Percentiles rank a stretch among this genome's conserved stretches.
phyloP scores from a whole-genome alignment of 140 eudicot species.

The Senecio squalidus region DNA sequence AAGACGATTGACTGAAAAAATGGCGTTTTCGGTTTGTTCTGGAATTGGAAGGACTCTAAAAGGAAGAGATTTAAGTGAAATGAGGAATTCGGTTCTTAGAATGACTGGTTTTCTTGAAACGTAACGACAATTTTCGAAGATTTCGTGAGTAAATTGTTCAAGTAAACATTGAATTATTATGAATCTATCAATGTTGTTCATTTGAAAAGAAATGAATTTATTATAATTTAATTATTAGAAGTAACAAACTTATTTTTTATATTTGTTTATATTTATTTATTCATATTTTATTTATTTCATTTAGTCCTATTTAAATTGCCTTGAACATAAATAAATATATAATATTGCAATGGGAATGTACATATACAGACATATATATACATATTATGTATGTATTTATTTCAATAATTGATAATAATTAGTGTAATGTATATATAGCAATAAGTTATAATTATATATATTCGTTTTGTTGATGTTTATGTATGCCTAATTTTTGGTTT shows the following conservation, averaged over 20 bases:
- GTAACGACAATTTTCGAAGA: conserved; percentile 14
- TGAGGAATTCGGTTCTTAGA: conserved; percentile 64
- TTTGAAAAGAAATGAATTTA: conserved; percentile 20
- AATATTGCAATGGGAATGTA: neutral
- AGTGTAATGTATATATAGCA: neutral
- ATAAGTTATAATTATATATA: neutral
- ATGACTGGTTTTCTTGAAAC: conserved; percentile 82
- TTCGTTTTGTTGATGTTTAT: neutral
- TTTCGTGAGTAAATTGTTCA: conserved; percentile 1
- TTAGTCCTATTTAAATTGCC: neutral
- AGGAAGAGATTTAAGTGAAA: conserved; percentile 78
- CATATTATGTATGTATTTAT: neutral
- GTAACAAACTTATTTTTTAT: neutral
- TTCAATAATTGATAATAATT: neutral
- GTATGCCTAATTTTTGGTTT: conserved; percentile 20
- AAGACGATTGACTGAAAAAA: conserved; percentile 46
- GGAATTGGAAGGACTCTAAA: conserved; percentile 76
- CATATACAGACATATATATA: neutral
- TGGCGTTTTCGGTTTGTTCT: conserved; percentile 66
- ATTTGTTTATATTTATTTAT: neutral
- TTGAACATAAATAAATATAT: neutral
- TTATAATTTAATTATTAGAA: neutral
- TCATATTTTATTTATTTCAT: neutral
- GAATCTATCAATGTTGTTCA: conserved; percentile 23
- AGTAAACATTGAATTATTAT: conserved; percentile 5